These are phyloP conservation scores for Diaporthe nobilis DNA, from an alignment of 2,329 filamentous ascomycete species.

Conservation along the genomic window DNA sequence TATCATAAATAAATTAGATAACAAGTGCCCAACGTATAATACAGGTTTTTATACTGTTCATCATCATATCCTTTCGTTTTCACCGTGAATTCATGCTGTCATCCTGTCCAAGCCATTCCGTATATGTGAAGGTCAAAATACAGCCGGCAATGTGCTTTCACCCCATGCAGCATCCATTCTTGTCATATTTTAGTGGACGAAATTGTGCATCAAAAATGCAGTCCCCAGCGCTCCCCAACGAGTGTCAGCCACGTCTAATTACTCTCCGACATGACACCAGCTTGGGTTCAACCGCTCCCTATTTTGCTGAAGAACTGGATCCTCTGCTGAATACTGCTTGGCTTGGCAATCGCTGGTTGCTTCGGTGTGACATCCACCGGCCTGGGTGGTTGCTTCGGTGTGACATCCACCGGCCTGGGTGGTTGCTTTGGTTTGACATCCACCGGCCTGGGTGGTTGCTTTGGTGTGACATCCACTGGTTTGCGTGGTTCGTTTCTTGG, in stretches of 20 bases:
- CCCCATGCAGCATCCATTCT: too few relatives aligned
- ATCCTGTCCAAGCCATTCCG: neutral
- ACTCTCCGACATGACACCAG: neutral
- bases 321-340: conserved; percentile 12
- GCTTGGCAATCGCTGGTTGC: neutral
- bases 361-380: neutral
- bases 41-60: neutral
- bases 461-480: neutral
- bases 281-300: neutral
- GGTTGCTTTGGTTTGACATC: neutral
- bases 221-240: too few relatives aligned
- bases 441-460: neutral
- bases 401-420: neutral
- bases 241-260: neutral
- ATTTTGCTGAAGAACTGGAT: conserved; percentile 29
- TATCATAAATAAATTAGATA: neutral
- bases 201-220: too few relatives aligned
- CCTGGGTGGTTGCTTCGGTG: neutral
- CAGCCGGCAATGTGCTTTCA: neutral
- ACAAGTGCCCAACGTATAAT: too few relatives aligned
- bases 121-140: neutral
- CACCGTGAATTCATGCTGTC: neutral
- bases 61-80: neutral
- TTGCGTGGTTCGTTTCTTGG: neutral
- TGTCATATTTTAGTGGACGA: neutral